Evolutionary conservation across 768 basidiomycete genomes (phyloP), one percentile per base, ranked within the genome.

Genomic region (Dendrothele bispora): DNA sequence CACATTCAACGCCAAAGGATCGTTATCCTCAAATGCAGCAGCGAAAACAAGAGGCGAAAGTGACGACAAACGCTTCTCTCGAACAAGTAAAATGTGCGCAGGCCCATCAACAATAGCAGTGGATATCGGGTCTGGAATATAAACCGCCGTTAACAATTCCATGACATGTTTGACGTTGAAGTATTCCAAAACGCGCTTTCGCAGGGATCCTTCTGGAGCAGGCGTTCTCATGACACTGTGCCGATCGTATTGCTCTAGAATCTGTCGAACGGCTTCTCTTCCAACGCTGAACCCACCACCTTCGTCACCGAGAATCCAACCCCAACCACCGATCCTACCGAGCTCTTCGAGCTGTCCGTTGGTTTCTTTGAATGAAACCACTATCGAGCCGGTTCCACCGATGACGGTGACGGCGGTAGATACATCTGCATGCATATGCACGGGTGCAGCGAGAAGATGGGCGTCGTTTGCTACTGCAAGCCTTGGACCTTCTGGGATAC

Each of bases 231-330:
- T 50, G 5, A 77, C 67, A 3, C 79, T 77, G 18, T 77, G 68
- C 24, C 63, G 59, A 53, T 88, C 86, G 27, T 75, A 69, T 43
- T 81, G 78, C 6, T 70, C 52, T 39, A 88, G 68, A 40, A 91
- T 75, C 52, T 85, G 77, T 4, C 90, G 83, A 18, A 91, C 60
- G 0, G 89, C 77, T 59, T 88, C 87, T 29, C 86, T 74, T 5
- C 91, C 91, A 49, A 91, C 83, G 58, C 86, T 78, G 57, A 79
- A 92, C 10, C 90, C 90, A 18, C 88, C 83, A 10, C 91, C 91
- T 61, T 91, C 89, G 59, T 91, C 89, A 6, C 89, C 88, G 10
- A 91, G 70, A 17, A 91, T 82, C 86, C 88, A 90, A 1, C 89
- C 88, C 86, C 85, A 90, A 1, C 89, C 88, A 3, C 89, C 88